Evolutionary conservation across 495 filamentous ascomycete genomes (phyloP).

Genomic region (Aspergillus nanangensis): DNA sequence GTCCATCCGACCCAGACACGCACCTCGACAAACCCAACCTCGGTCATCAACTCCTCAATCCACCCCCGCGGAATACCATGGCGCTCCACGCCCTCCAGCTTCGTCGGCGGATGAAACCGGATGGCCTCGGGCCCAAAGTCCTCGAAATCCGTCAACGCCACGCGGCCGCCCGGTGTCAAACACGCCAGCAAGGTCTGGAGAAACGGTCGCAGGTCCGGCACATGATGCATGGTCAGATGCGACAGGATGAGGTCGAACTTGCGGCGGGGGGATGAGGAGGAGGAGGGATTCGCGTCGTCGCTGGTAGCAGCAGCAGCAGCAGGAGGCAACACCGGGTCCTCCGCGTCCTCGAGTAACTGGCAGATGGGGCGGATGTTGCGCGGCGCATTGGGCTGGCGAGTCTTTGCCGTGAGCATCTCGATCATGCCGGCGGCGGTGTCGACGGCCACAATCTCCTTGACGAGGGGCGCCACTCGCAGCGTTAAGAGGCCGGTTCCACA

Average conservation of each 20-base stretch:
- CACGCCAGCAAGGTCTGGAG: constrained; percentile 37
- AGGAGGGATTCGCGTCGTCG: no score
- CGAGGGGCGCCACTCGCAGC: constrained; percentile 41
- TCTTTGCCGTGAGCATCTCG: constrained; percentile 38
- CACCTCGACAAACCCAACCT: constrained; percentile 44
- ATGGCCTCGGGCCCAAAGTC: constrained; percentile 49
- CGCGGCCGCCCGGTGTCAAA: constrained; percentile 37
- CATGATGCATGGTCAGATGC: constrained; percentile 53
- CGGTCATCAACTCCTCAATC: constrained; percentile 35
- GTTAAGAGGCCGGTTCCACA: constrained; percentile 54
- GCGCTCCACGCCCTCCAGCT: constrained; percentile 49
- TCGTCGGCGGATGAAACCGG: constrained; percentile 45
- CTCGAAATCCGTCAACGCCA: constrained; percentile 54
- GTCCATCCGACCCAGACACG: constrained; percentile 37
- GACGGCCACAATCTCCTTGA: constrained; percentile 30
- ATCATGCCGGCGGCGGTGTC: constrained; percentile 53
- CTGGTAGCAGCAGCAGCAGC: background rate
- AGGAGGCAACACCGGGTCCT: constrained; percentile 22
- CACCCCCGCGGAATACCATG: constrained; percentile 42
- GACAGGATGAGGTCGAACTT: constrained; percentile 45
- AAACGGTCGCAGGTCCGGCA: constrained; percentile 36
- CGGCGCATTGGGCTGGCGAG: constrained; percentile 12
- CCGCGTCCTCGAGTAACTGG: constrained; percentile 27
- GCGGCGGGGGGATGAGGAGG: no score
- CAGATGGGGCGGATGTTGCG: constrained; percentile 21